Base-by-base conservation (phyloP, 2,329 filamentous ascomycete species). In the Dothidotthia symphoricarpi region DNA sequence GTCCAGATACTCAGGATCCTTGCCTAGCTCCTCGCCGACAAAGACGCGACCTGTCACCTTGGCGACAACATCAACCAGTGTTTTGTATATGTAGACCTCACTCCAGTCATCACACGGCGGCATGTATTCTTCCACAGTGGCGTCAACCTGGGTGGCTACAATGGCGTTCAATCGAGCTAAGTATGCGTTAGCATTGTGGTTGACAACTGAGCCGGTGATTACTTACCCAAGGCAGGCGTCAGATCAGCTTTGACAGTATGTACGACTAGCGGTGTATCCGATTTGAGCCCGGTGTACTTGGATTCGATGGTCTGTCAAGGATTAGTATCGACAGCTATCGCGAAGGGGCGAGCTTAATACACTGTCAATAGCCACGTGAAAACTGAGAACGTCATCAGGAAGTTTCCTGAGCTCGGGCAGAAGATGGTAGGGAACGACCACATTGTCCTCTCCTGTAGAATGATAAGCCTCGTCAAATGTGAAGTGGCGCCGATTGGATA, bases 141-240 rank as follows among this genome's bases (percentile, higher is more conserved):
- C 33, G n/a, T 66, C 51, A 13, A 65, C 59, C 30, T 67, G 63
- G 11, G 42, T 36, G 26, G 45, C 55, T 13, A 68, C 54, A 7
- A 43, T 45, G 3, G 51, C 41, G 30, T 61, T 62, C 22, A 68
- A 31, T 3, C 62, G 60, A 17, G 45, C 61, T 64, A 14, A 7
- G 3, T 9, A 7, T 24, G 4, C 16, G 28, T 60, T 31, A 61
- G 47, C 34, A 24, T 8, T n/a, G 7, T 24, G 12, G 16, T 31
- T 27, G 24, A 16, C 1, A 24, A 26, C 9, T 9, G 15, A 14
- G 7, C 4, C 28, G 10, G 11, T 14, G 24, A 3, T 11, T 9
- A 41, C 55, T n/a, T 48, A 66, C 63, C 33, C n/a, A 68, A 51
- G 19, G 55, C 52, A 13, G 64, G 62, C 7, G 63, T 68, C 8